Conservation (phyloP, 2,329 filamentous ascomycete species). For the Aulographum hederae region DNA sequence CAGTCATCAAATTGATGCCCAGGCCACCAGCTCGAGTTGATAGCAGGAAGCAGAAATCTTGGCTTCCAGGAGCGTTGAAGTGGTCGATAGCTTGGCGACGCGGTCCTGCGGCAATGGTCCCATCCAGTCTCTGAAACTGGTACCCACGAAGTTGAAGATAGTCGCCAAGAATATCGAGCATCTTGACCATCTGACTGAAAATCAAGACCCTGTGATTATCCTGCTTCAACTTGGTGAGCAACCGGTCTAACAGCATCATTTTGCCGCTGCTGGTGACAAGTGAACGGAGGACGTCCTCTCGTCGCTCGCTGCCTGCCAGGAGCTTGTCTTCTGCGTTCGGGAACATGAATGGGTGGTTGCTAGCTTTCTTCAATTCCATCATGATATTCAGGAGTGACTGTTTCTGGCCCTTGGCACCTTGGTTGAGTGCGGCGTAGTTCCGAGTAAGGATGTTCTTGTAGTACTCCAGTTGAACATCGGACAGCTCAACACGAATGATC, state of each 20-base stretch:
- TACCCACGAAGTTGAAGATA: conserved; percentile 89
- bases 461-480: conserved; percentile 90
- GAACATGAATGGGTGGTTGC: conserved; percentile 98
- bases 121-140: conserved; percentile 85
- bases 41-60: conserved; percentile 89
- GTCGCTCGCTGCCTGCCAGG: conserved; percentile 56
- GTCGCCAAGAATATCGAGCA: conserved; percentile 89
- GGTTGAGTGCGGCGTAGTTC: conserved; percentile 87
- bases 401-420: conserved; percentile 74
- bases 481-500: conserved; percentile 93
- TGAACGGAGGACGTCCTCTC: conserved; percentile 75
- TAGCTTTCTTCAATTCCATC: conserved; percentile 99
- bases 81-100: conserved; percentile 92
- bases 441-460: conserved; percentile 98
- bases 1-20: conserved; percentile 98
- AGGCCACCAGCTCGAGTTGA: conserved; percentile 91
- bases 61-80: conserved; percentile 91
- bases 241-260: conserved; percentile 95
- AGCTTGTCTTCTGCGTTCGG: conserved; percentile 83
- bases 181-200: conserved; percentile 99
- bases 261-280: conserved; percentile 96
- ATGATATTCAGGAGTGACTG: conserved; percentile 94
- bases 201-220: conserved; percentile 93
- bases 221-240: conserved; percentile 82
- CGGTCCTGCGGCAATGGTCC: conserved; percentile 76